Evolutionary conservation across 2,329 filamentous ascomycete genomes (phyloP).

Genomic region (Cercospora nicotianae): DNA sequence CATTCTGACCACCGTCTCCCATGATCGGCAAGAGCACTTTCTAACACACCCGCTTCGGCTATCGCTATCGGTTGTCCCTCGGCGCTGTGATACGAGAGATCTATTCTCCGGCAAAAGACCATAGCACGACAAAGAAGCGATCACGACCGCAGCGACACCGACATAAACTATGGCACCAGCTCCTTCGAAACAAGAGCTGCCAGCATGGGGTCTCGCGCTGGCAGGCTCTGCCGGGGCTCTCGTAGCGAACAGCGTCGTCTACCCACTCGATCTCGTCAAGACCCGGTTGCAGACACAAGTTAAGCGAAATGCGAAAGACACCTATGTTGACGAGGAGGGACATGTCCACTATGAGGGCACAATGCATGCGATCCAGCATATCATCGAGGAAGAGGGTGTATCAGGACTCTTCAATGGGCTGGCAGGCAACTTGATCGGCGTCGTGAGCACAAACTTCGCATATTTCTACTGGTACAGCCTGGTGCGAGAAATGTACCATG

Average conservation of each 20-base stretch:
- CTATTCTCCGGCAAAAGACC: neutral
- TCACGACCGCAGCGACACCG: neutral
- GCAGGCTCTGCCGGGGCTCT: slow-evolving; percentile 92
- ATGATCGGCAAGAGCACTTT: neutral
- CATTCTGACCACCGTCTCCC: too few species aligned
- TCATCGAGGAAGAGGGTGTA: slow-evolving; percentile 76
- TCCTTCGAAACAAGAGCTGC: slow-evolving; percentile 57
- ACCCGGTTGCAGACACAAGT: slow-evolving; percentile 94
- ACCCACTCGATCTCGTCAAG: slow-evolving; percentile 96
- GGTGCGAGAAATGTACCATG: slow-evolving; percentile 76
- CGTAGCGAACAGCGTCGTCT: slow-evolving; percentile 90
- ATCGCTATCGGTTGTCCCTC: slow-evolving; percentile 7
- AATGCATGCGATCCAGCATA: slow-evolving; percentile 83
- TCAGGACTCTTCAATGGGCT: slow-evolving; percentile 86
- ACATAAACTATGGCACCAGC: slow-evolving; percentile 27
- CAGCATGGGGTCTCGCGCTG: slow-evolving; percentile 89
- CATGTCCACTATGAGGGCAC: slow-evolving; percentile 81
- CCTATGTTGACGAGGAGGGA: slow-evolving; percentile 43
- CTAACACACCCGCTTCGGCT: slow-evolving; percentile 1
- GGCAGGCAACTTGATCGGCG: slow-evolving; percentile 79
- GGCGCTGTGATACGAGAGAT: neutral
- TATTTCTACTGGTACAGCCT: slow-evolving; percentile 99
- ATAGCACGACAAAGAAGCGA: neutral
- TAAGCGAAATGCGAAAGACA: slow-evolving; percentile 55
- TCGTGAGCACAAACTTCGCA: slow-evolving; percentile 96